Evolutionary conservation across 306 rosid species (phyloP), one percentile per base, ranked within the genome.

Genomic region (Neltuma alba): DNA sequence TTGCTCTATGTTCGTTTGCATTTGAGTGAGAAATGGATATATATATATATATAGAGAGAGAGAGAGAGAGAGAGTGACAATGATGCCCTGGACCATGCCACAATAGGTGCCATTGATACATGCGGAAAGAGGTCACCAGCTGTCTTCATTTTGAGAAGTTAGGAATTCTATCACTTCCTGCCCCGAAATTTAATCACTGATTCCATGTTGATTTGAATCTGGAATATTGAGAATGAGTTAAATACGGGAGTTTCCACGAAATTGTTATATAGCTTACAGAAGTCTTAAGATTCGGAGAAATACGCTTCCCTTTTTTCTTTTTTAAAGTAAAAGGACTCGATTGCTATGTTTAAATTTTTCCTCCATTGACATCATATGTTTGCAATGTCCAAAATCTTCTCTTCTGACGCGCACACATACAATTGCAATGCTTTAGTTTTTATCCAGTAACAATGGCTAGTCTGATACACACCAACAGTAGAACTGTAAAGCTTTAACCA

Each of bases 121-220:
- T 28, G 70, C 25, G 1, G 57, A 65, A 65, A 36, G 28, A 31
- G 61, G 63, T 31, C 27, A 9, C 45, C 72, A 63, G 44, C 11
- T 42, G n/a, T 62, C 42, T 44, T 48, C n/a, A 45, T 9, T 71
- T 41, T 55, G 68, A 67, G 75, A 74, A 40, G 21, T 37, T 65
- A 41, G 7, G 30, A 23, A 30, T 45, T 45, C 52, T 45, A 45
- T 3, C 16, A 16, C 45, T 40, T 81, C 14, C n/a, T 34, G 61
- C 31, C 20, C 44, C 7, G 13, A 58, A 65, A 25, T 13, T 40
- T 8, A 18, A 30, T 45, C 12, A 47, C 30, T 3, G 62, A 18
- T 30, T 47, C n/a, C 14, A 72, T 20, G 62, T 50, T 12, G 45
- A 27, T 6, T 62, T 23, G 40, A 14, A 30, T 50, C 12, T 72